Evolutionary conservation across 2,329 filamentous ascomycete species (phyloP).

Genomic region (Alternaria brassicae): DNA sequence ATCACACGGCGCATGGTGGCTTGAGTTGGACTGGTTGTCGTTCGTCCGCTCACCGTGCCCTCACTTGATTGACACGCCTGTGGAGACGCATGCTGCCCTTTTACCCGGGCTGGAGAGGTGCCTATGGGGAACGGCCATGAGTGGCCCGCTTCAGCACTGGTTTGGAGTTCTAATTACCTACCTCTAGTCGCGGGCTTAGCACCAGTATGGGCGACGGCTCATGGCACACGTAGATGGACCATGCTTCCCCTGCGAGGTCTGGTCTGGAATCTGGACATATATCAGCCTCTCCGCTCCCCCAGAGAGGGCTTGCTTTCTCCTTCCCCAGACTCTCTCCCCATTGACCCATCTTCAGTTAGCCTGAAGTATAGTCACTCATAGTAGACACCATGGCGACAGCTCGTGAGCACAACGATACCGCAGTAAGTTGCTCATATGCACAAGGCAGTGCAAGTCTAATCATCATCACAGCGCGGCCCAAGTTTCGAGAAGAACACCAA

Average conservation of each 20-base stretch:
- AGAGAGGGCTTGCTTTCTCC: conserved; percentile 22
- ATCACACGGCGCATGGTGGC: conserved; percentile 34
- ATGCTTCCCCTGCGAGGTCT: conserved; percentile 30
- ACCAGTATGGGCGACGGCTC: conserved; percentile 31
- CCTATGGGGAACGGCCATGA: conserved; percentile 40
- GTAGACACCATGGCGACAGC: conserved; percentile 52
- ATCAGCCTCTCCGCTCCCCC: conserved; percentile 42
- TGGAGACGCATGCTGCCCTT: conserved; percentile 35
- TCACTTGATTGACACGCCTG: conserved; percentile 32
- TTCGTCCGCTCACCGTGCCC: conserved; percentile 27
- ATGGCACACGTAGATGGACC: conserved; percentile 43
- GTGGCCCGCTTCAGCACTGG: conserved; percentile 38
- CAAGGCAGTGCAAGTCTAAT: conserved; percentile 14
- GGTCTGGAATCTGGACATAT: conserved; percentile 40
- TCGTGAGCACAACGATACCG: conserved; percentile 44
- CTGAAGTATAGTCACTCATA: conserved; percentile 7
- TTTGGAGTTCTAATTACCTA: conserved; percentile 40
- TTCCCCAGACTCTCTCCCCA: conserved; percentile 35
- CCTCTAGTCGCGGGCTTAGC: conserved; percentile 31
- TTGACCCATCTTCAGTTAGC: conserved; percentile 1
- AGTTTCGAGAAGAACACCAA: conserved; percentile 38
- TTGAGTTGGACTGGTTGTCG: conserved; percentile 31
- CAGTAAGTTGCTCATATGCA: conserved; percentile 30
- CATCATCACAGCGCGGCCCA: conserved; percentile 27
- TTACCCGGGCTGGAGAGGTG: conserved; percentile 45